Percentiles rank a stretch among this genome's conserved stretches.
phyloP scores from a whole-genome alignment of 805 yeast genomes.

The Zygoascus flipseniorum region DNA sequence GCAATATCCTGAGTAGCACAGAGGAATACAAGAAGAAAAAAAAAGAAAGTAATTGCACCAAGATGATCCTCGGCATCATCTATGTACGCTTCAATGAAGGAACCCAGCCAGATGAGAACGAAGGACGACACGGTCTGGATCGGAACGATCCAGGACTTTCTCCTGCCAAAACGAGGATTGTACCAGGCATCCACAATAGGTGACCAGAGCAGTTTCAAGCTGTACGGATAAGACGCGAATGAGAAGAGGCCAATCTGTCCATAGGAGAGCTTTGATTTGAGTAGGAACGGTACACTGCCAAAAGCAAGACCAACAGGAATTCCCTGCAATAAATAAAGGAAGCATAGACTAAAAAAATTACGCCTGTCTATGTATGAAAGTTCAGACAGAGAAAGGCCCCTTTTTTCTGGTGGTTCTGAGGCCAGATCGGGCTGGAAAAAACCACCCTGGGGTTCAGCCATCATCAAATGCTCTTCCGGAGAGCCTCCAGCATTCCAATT shows the following conservation, averaged over 20 bases:
- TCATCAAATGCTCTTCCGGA: neutral
- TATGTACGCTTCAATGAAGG: conserved; percentile 39
- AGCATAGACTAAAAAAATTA: conserved; percentile 63
- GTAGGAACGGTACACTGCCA: conserved; percentile 85
- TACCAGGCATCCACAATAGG: conserved; percentile 91
- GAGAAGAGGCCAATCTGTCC: conserved; percentile 88
- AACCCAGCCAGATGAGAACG: conserved; percentile 59
- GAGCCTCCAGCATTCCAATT: neutral
- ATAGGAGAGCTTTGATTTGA: conserved; percentile 74
- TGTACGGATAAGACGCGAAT: conserved; percentile 90
- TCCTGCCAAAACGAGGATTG: conserved; percentile 57
- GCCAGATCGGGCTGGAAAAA: neutral
- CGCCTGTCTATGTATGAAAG: conserved; percentile 47
- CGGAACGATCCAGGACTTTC: conserved; percentile 93
- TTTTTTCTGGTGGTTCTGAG: neutral
- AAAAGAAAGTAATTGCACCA: conserved; percentile 52
- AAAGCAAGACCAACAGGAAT: conserved; percentile 93
- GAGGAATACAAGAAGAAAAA: conserved; percentile 69
- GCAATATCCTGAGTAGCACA: conserved; percentile 99
- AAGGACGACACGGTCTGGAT: conserved; percentile 75
- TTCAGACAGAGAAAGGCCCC: conserved; percentile 19
- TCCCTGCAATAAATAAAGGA: conserved; percentile 85
- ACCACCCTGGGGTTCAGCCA: conserved; percentile 1
- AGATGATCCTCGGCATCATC: conserved; percentile 42
- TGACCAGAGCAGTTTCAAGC: conserved; percentile 87